Conservation (phyloP, 163 green algal genomes). For the Scenedesmus sp. region DNA sequence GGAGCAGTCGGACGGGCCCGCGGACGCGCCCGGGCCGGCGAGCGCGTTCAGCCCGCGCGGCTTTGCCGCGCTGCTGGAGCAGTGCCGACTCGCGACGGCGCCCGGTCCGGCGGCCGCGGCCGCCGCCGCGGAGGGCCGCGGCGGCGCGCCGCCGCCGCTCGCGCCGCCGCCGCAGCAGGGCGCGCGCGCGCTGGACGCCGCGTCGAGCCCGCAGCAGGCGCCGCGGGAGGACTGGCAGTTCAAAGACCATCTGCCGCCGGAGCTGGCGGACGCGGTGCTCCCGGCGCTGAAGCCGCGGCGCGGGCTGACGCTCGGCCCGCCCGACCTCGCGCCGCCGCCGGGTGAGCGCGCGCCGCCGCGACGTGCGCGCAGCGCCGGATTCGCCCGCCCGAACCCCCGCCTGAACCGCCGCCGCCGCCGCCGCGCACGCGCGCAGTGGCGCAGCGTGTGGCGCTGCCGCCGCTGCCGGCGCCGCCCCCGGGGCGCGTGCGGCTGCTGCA, state of each 20-base stretch:
- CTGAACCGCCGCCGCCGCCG: too few relatives aligned
- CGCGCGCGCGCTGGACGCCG: too few relatives aligned
- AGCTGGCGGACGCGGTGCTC: not conserved
- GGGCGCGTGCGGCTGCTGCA: not conserved
- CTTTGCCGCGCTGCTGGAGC: not conserved
- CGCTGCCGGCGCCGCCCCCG: not conserved
- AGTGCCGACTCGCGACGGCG: not conserved
- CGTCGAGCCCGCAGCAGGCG: not conserved
- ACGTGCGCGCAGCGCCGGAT: too few relatives aligned
- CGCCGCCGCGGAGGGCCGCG: too few relatives aligned
- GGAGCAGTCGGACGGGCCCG: not conserved
- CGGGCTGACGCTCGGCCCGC: not conserved
- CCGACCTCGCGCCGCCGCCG: too few relatives aligned
- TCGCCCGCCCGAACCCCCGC: not conserved
- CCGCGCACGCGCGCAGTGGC: not conserved
- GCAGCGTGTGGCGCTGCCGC: not conserved
- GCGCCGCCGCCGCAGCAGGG: not conserved
- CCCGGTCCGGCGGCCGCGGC: not conserved
- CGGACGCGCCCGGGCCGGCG: too few relatives aligned
- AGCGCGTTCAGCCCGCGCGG: not conserved
- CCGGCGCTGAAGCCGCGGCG: not conserved
- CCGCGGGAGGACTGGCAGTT: slow-evolving; percentile 11
- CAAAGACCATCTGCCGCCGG: slow-evolving; percentile 2
- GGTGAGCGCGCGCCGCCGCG: too few relatives aligned
- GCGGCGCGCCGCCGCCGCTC: too few relatives aligned